phyloP scores from a whole-genome alignment of 1,284 basidiomycete genomes.

The Leccinum pallidistipes region DNA sequence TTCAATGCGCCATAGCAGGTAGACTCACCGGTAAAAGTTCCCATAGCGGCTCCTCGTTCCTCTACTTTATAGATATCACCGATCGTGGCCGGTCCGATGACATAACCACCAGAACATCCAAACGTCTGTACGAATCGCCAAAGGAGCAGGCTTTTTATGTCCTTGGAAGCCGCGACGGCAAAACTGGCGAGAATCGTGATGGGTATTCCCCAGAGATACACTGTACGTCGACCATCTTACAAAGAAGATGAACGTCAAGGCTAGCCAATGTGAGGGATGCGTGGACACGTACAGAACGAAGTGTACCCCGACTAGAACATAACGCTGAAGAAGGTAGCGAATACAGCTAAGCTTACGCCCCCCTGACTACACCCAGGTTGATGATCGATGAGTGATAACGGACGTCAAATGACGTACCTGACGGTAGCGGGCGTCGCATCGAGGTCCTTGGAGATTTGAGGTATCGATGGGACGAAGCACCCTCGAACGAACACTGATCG shows the following conservation, averaged over 20 bases:
- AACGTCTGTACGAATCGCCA: slow-evolving; percentile 51
- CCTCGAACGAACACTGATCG: no score
- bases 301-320: no score
- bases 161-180: slow-evolving; percentile 40
- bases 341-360: no score
- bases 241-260: slow-evolving; percentile 5
- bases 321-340: no score
- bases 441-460: no score
- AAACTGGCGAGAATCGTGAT: slow-evolving; percentile 45
- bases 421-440: slow-evolving; percentile 28
- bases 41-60: slow-evolving; percentile 50
- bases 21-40: slow-evolving; percentile 42
- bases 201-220: slow-evolving; percentile 48
- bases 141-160: slow-evolving; percentile 40
- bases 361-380: no score
- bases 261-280: no score
- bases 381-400: no score
- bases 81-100: slow-evolving; percentile 49
- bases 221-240: slow-evolving; percentile 41
- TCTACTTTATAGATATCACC: slow-evolving; percentile 49
- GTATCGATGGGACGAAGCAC: no score
- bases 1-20: background rate
- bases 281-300: no score
- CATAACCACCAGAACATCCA: slow-evolving; percentile 40
- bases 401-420: no score